Base-by-base conservation (phyloP, 805 yeast genomes). In the Saccharomycopsis selenospora region DNA sequence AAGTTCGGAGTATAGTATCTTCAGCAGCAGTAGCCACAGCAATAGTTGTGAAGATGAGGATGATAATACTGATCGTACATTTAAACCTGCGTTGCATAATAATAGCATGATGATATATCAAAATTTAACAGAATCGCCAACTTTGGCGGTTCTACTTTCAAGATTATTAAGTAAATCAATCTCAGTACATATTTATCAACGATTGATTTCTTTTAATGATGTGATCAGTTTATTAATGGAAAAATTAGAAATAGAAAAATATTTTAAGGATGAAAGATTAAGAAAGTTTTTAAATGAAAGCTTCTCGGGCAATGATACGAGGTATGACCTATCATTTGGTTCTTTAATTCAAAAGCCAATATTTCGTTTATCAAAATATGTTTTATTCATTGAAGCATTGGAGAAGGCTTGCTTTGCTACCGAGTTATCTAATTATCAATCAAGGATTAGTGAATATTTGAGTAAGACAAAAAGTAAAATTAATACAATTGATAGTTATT, bases 291-390 rank as follows among this genome's bases (percentile, higher is more conserved):
- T 33, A 20, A 14, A 6, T 17, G 38, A 33, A 6, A 33, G 38
- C 17, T 33, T 33, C 18, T 20, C 38, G n/a, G 38, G 17, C 38
- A 33, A 17, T 14, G 38, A 33, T 10, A 14, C 17, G 20, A 33
- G 17, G 17, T 33, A 33, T 33, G 38, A 33, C 18, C 38, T 33
- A 6, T 33, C 38, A 20, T 33, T 33, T 33, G 38, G 38, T 14
- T 33, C 38, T 6, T 65, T 79, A 52, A 60, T 76, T 25, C 80
- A 77, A 55, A 71, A 69, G 59, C 84, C 85, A 2, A 65, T 76
- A 8, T 61, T 72, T 36, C 60, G 84, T 53, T 63, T 75, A 6
- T 60, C 72, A 2, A 75, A 76, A 54, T 78, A 79, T 56, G 67
- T 70, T 47, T 61, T 79, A 29, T 67, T 79, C n/a, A 54, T 76